Conservation (phyloP, 805 yeast species). For the Teunomyces funiuensis region DNA sequence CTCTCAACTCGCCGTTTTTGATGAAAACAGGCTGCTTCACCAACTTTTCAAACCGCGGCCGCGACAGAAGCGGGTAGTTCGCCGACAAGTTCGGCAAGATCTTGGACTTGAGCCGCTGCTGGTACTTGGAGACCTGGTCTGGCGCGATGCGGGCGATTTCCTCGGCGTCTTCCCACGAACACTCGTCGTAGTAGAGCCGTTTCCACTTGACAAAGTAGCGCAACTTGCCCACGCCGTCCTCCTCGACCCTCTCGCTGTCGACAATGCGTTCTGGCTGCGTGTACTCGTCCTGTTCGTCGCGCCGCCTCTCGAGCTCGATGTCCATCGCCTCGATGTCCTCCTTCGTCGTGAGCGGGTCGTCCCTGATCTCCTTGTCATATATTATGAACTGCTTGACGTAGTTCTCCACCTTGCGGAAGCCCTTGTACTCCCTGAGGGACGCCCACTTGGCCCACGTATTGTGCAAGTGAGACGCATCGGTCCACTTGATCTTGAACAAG, state of each 20-base stretch:
- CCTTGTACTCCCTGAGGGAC: constrained; percentile 54
- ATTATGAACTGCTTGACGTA: constrained; percentile 78
- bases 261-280: constrained; percentile 88
- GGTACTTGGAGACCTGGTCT: constrained; percentile 77
- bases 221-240: constrained; percentile 63
- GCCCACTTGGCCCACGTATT: constrained; percentile 88
- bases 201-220: constrained; percentile 93
- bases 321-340: constrained; percentile 95
- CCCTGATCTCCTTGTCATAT: constrained; percentile 70
- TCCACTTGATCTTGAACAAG: constrained; percentile 78
- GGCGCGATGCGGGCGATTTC: constrained; percentile 85
- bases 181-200: constrained; percentile 88
- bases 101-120: constrained; percentile 76
- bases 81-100: constrained; percentile 82
- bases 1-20: constrained; percentile 89
- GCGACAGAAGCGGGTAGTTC: constrained; percentile 59
- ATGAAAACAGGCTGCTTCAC: constrained; percentile 84
- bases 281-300: constrained; percentile 81
- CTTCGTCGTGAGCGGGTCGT: constrained; percentile 77
- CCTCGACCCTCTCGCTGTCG: constrained; percentile 74
- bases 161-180: constrained; percentile 95
- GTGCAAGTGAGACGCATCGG: constrained; percentile 83
- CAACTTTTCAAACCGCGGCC: constrained; percentile 90
- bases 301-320: constrained; percentile 78
- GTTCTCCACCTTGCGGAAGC: constrained; percentile 84